phyloP scores from a whole-genome alignment of 192 early-diverging fungal genomes.

The Helicostylum pulchrum region DNA sequence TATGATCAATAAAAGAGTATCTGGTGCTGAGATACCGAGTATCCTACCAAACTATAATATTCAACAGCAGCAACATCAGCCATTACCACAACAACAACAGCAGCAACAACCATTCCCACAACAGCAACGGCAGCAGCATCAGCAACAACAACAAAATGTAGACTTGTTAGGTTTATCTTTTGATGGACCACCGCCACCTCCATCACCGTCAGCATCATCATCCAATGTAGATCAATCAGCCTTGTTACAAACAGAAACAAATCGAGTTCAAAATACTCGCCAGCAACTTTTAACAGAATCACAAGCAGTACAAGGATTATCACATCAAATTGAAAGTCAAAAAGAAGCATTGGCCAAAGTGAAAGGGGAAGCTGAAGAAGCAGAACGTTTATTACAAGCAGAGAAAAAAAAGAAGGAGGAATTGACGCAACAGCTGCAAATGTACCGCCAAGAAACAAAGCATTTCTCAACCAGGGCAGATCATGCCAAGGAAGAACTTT shows the following conservation, averaged over 20 bases:
- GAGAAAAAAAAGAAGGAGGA: slow-evolving; percentile 47
- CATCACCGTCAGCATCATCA: too few relatives aligned
- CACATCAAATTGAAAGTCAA: slow-evolving; percentile 42
- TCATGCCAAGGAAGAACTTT: slow-evolving; percentile 5
- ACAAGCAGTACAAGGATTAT: slow-evolving; percentile 50
- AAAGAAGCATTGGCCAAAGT: slow-evolving; percentile 42
- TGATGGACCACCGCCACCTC: too few relatives aligned
- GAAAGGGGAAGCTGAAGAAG: slow-evolving; percentile 51
- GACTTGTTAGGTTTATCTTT: too few relatives aligned
- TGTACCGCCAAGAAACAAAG: slow-evolving; percentile 18
- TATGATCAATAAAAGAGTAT: slow-evolving; percentile 58
- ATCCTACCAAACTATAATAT: too few relatives aligned
- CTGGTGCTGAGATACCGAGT: slow-evolving; percentile 42
- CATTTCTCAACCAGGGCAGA: slow-evolving; percentile 14
- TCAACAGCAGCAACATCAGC: too few relatives aligned
- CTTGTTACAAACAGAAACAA: slow-evolving; percentile 52
- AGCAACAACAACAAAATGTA: neutral
- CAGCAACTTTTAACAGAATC: slow-evolving; percentile 59
- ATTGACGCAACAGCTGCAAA: slow-evolving; percentile 8
- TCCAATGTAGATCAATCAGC: neutral
- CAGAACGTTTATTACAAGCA: slow-evolving; percentile 43
- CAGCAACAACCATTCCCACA: neutral
- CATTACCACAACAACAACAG: too few relatives aligned
- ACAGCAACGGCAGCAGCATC: too few relatives aligned
- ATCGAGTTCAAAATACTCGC: slow-evolving; percentile 50